These are phyloP conservation scores for Actinomucor elegans DNA, from an alignment of 371 early-diverging fungal species.

Conservation along the genomic window DNA sequence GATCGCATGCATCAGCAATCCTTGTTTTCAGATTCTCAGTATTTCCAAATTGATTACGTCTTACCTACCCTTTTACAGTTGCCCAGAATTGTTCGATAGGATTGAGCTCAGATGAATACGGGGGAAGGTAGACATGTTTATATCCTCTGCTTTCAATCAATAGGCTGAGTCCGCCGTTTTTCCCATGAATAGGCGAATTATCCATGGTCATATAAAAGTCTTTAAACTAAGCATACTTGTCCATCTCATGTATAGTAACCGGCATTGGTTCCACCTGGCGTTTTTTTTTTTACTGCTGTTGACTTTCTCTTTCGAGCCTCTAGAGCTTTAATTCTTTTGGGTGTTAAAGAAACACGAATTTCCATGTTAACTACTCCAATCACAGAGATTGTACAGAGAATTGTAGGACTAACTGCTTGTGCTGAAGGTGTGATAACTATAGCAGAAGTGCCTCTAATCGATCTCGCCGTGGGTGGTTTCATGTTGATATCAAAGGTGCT, in stretches of 20 bases:
- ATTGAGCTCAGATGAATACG: conserved; percentile 10
- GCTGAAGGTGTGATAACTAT: conserved; percentile 6
- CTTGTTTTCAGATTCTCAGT: too few species aligned
- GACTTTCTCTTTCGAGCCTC: conserved; percentile 6
- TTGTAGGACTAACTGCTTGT: neutral
- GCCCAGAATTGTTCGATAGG: conserved; percentile 9
- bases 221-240: conserved; percentile 2
- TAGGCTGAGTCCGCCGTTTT: conserved; percentile 7
- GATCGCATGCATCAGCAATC: conserved; percentile 1
- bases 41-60: too few species aligned
- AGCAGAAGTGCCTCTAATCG: conserved; percentile 6
- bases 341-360: conserved; percentile 2
- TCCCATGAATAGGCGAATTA: conserved; percentile 4
- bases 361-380: conserved; percentile 12
- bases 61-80: neutral
- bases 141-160: conserved; percentile 6
- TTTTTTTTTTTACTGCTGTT: conserved; percentile 4
- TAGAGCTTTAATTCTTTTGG: conserved; percentile 10
- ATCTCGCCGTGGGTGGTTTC: conserved; percentile 10
- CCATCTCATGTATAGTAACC: conserved; percentile 21
- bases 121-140: conserved; percentile 10
- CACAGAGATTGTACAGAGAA: conserved; percentile 1
- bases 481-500: conserved; percentile 7
- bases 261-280: conserved; percentile 11
- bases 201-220: conserved; percentile 4